A percentile compares a stretch with the other conserved stretches of the same genome.
Evolutionary conservation across 2,329 filamentous ascomycete genomes (phyloP).

Genomic region (Fusarium sp.): DNA sequence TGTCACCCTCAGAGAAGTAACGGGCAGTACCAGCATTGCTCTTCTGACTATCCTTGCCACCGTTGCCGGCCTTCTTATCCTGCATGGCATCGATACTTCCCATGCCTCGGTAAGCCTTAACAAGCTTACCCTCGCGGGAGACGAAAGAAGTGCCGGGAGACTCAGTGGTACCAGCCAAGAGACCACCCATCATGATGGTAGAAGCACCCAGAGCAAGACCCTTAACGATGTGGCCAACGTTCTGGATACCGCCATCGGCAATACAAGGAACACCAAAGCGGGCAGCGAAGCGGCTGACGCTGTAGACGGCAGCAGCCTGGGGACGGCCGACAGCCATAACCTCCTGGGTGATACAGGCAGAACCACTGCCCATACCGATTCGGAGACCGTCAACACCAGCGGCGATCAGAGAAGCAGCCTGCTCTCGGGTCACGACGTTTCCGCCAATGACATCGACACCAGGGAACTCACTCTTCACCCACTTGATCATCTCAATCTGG

Average conservation of each 20-base stretch:
- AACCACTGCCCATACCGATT: slow-evolving; percentile 98
- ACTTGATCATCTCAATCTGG: slow-evolving; percentile 98
- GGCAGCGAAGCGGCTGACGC: slow-evolving; percentile 88
- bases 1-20: slow-evolving; percentile 98
- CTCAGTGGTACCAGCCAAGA: slow-evolving; percentile 96
- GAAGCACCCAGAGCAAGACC: slow-evolving; percentile 93
- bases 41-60: slow-evolving; percentile 77
- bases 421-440: slow-evolving; percentile 97
- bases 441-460: slow-evolving; percentile 94
- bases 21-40: slow-evolving; percentile 95
- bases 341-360: slow-evolving; percentile 98
- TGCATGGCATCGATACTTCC: slow-evolving; percentile 99
- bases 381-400: slow-evolving; percentile 96
- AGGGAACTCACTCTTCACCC: slow-evolving; percentile 88
- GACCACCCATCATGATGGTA: slow-evolving; percentile 99
- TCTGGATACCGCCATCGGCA: slow-evolving; percentile 97
- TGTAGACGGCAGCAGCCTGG: slow-evolving; percentile 92
- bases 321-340: slow-evolving; percentile 99
- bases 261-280: slow-evolving; percentile 98
- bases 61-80: slow-evolving; percentile 91
- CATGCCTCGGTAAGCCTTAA: slow-evolving; percentile 99
- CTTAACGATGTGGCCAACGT: slow-evolving; percentile 99
- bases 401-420: slow-evolving; percentile 90
- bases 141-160: slow-evolving; percentile 97
- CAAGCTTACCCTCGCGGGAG: slow-evolving; percentile 94